A percentile compares a stretch with the other conserved stretches of the same genome.
Conservation (phyloP, 2,329 filamentous ascomycete genomes). For the Cylindrodendrum hubeiense region DNA sequence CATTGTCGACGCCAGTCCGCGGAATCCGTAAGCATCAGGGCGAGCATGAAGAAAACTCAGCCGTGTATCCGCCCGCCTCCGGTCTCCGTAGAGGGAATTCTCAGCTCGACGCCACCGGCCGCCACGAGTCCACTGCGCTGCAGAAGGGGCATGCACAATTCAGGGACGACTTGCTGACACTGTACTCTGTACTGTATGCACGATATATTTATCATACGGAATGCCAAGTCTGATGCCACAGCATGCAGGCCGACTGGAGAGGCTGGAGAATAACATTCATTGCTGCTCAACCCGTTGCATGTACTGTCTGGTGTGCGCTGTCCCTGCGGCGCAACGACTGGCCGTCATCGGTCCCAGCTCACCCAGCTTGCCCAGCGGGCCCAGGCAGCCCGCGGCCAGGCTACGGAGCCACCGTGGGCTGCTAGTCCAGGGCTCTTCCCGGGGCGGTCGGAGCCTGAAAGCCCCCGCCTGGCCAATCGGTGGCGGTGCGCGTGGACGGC, state of each 20-base stretch:
- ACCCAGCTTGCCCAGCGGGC: neutral
- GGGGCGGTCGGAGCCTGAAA: neutral
- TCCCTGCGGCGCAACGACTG: constrained; percentile 22
- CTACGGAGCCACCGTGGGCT: neutral
- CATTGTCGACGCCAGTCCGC: neutral
- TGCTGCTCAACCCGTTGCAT: neutral
- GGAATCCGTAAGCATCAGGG: neutral
- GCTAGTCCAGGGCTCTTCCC: neutral
- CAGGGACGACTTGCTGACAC: neutral
- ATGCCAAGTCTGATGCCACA: neutral
- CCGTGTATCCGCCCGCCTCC: neutral
- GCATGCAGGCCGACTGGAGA: neutral
- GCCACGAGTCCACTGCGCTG: neutral
- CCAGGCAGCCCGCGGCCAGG: constrained; percentile 2
- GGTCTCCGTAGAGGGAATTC: neutral
- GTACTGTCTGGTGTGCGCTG: constrained; percentile 21
- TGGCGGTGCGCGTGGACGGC: neutral
- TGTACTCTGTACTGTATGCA: neutral
- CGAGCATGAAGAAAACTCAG: neutral
- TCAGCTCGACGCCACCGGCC: neutral
- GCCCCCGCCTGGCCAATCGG: neutral
- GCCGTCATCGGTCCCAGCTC: constrained; percentile 9
- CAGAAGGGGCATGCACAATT: neutral
- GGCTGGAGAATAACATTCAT: neutral
- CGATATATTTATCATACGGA: neutral